phyloP scores from a whole-genome alignment of 2,329 filamentous ascomycete genomes.

The Ophiostoma tasmaniense region DNA sequence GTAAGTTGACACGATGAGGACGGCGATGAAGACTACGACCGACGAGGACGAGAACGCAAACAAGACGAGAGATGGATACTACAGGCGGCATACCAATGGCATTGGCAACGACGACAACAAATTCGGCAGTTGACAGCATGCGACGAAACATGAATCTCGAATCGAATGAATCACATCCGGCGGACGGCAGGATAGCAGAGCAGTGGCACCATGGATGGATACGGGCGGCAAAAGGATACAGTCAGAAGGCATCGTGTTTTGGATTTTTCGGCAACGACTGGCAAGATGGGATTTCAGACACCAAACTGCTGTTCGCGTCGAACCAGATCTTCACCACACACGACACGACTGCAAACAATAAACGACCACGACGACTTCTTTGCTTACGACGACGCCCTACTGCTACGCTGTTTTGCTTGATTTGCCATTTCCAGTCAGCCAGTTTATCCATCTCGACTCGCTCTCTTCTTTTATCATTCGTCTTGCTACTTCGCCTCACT shows the following conservation, averaged over 20 bases:
- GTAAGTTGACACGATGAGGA: constrained; percentile 52
- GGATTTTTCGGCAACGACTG: not conserved
- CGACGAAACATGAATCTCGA: not conserved
- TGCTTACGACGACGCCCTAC: not conserved
- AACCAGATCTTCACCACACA: too few species aligned
- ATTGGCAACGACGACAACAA: not conserved
- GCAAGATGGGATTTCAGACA: too few species aligned
- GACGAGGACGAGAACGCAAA: not conserved
- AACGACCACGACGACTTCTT: not conserved
- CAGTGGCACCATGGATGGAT: not conserved
- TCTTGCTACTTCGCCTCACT: not conserved
- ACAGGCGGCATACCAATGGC: not conserved
- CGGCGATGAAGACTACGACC: not conserved
- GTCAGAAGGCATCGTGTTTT: not conserved
- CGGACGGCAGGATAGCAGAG: not conserved
- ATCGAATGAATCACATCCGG: not conserved
- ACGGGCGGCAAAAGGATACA: not conserved
- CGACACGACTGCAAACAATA: not conserved
- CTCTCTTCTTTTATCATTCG: not conserved
- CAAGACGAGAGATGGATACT: not conserved
- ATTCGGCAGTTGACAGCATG: not conserved
- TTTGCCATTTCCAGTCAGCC: not conserved
- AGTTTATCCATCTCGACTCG: not conserved
- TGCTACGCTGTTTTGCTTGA: not conserved
- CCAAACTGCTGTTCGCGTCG: too few species aligned